Evolutionary conservation across 139 green algal species (phyloP), one percentile per base, ranked within the genome.

Genomic region (Chlorella ohadii): DNA sequence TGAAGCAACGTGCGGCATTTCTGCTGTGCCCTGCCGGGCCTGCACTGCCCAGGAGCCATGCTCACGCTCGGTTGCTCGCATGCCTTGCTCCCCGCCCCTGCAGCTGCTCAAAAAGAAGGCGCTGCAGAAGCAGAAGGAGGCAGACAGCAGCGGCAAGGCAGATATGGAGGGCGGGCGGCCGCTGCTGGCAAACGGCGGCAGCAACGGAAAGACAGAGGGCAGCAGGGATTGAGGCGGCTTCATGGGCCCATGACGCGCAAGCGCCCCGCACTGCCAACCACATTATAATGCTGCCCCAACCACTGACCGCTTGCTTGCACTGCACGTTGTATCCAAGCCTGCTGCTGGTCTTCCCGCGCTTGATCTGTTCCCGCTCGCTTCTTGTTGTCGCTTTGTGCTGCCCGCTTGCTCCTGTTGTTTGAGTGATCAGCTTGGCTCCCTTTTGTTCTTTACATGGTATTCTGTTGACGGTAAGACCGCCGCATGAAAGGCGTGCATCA

Each of bases 31-130:
- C n/a, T n/a, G n/a, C n/a, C n/a, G n/a, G n/a, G n/a, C n/a, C n/a
- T n/a, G n/a, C n/a, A n/a, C n/a, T n/a, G n/a, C n/a, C n/a, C n/a
- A n/a, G n/a, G n/a, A n/a, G n/a, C n/a, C n/a, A n/a, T n/a, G n/a
- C n/a, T n/a, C n/a, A n/a, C n/a, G n/a, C n/a, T n/a, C n/a, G n/a
- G n/a, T n/a, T n/a, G n/a, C n/a, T n/a, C n/a, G n/a, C n/a, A n/a
- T n/a, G n/a, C n/a, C n/a, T n/a, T n/a, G n/a, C n/a, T n/a, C n/a
- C n/a, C n/a, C n/a, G n/a, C n/a, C 33, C 27, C 31, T 64, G 63
- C 78, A 83, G 78, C 12, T 82, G 33, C 71, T 88, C 23, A 88
- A 78, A 23, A 75, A 41, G 19, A 84, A 75, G 36, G 79, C 78
- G 38, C 17, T 82, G 56, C 70, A 86, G 44, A 83, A 82, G 51